Evolutionary conservation across 306 rosid genomes (phyloP).

Genomic region (Cyclanthera cordifolia): DNA sequence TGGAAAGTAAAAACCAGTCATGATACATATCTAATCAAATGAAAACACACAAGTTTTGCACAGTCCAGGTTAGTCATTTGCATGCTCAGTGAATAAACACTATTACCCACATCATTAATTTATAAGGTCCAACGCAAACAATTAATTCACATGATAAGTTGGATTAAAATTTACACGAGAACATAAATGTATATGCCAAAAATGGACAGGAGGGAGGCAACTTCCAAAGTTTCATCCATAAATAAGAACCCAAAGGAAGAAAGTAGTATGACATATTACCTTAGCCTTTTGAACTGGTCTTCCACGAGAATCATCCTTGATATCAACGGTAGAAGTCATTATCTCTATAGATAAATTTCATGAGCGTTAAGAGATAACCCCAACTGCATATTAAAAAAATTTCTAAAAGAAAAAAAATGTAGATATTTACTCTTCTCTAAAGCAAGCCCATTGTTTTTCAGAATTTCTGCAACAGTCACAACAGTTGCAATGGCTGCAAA

Average conservation of each 20-base stretch:
- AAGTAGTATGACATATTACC: conserved; percentile 15
- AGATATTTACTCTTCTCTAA: conserved; percentile 42
- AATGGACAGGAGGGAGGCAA: neutral
- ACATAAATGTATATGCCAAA: neutral
- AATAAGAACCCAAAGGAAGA: neutral
- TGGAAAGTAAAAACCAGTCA: conserved; percentile 10
- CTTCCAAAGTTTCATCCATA: neutral
- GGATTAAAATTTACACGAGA: neutral
- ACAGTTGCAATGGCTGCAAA: conserved; percentile 50
- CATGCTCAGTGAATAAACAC: neutral
- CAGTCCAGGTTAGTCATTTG: neutral
- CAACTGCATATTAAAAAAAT: neutral
- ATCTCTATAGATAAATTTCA: conserved; percentile 25
- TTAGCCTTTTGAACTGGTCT: conserved; percentile 44
- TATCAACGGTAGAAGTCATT: conserved; percentile 50
- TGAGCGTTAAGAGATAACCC: neutral
- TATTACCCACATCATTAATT: neutral
- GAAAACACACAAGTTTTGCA: neutral
- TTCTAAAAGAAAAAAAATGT: neutral
- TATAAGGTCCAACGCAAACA: neutral
- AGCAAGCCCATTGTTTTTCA: conserved; percentile 53
- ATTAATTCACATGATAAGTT: neutral
- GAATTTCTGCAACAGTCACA: conserved; percentile 51
- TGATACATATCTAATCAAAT: neutral
- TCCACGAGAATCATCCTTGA: conserved; percentile 54